Percentiles rank a stretch among this genome's conserved stretches.
phyloP scores from a whole-genome alignment of 257 asterid genomes.

The Penstemon eatonii region DNA sequence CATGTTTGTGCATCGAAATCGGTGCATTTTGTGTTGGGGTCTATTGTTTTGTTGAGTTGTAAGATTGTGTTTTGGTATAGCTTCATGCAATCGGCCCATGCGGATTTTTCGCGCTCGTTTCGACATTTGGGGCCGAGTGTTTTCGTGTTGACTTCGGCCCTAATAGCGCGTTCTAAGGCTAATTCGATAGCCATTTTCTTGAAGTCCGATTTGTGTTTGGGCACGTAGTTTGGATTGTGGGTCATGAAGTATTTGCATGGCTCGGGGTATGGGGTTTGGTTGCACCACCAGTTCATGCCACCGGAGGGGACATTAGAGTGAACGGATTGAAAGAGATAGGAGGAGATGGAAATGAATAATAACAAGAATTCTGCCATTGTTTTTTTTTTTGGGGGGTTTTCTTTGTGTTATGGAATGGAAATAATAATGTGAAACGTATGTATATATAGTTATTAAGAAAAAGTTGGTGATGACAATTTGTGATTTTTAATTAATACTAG shows the following conservation, averaged over 20 bases:
- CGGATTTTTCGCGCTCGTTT: constrained; percentile 1
- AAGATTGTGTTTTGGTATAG: constrained; percentile 17
- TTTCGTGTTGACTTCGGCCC: background rate
- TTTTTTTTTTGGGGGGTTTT: background rate
- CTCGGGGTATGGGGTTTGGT: constrained; percentile 61
- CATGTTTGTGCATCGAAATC: constrained; percentile 20
- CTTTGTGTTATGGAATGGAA: background rate
- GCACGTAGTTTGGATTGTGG: too few relatives aligned
- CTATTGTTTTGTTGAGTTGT: constrained; percentile 17
- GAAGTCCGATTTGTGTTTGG: background rate
- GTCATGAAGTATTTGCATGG: constrained; percentile 56
- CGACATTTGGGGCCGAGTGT: background rate
- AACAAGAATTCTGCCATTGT: constrained; percentile 28
- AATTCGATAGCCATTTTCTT: background rate
- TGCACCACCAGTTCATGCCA: constrained; percentile 49
- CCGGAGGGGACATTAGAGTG: constrained; percentile 14
- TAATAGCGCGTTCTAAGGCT: background rate
- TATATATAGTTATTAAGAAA: constrained; percentile 30
- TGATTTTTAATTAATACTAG: constrained; percentile 6
- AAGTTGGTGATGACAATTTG: constrained; percentile 29
- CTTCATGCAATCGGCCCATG: constrained; percentile 12
- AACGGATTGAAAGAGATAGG: constrained; percentile 15
- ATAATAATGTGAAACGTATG: background rate
- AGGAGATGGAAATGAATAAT: constrained; percentile 28
- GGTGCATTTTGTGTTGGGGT: constrained; percentile 7